A percentile compares a stretch with the other conserved stretches of the same genome.
Conservation (phyloP, 208 protist genomes). For the Herpetomonas samuelpessoai region DNA sequence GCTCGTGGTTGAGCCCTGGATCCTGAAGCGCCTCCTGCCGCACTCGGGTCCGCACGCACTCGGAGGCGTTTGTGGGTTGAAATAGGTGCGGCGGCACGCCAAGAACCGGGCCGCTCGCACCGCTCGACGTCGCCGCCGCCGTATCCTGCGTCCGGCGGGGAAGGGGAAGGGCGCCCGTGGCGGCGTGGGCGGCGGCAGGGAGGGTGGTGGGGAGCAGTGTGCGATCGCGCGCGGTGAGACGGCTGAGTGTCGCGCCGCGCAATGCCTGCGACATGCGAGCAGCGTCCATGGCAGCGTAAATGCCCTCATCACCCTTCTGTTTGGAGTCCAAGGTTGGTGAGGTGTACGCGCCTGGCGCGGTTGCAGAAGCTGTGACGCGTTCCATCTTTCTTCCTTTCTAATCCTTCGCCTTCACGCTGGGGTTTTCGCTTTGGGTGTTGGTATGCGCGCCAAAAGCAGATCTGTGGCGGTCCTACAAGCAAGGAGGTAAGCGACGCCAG, state of each 20-base stretch:
- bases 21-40: constrained; percentile 10
- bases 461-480: no score
- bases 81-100: not conserved
- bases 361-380: no score
- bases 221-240: constrained; percentile 15
- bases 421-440: no score
- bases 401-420: no score
- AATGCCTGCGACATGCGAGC: constrained; percentile 52
- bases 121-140: not conserved
- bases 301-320: constrained; percentile 68
- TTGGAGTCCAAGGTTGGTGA: no score
- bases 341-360: no score
- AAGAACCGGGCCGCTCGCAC: not conserved
- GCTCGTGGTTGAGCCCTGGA: constrained; percentile 5
- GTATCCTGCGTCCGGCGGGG: no score
- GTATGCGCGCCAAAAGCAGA: no score
- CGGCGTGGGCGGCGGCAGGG: not conserved
- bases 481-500: no score
- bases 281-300: constrained; percentile 77
- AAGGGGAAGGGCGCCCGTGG: not conserved
- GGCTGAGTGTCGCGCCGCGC: constrained; percentile 59
- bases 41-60: not conserved
- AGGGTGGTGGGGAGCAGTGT: not conserved
- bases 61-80: not conserved
- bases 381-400: no score